Base-by-base conservation (phyloP, 1,284 basidiomycete genomes). In the Erythrobasidium hasegawianum region DNA sequence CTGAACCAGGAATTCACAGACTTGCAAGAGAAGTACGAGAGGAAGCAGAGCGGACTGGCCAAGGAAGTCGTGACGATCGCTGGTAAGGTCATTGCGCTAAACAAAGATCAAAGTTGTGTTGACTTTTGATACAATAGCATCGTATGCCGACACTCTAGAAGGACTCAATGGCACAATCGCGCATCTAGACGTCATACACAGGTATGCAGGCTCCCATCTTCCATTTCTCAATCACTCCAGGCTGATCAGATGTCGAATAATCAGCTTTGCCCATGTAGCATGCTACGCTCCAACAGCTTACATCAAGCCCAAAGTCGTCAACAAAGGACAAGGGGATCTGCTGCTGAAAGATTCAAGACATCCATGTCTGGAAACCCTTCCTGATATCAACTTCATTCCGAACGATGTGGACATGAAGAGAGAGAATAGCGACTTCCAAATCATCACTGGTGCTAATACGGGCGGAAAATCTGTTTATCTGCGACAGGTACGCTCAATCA, bases 351-450 rank as follows among this genome's bases (percentile, higher is more conserved):
- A 90, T 50, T 90, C 92, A 13, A 83, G 96, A 29, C 96, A 99
- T 79, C 95, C 96, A 5, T 97, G 95, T 72, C 81, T 99, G 9
- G 96, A 99, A 77, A 89, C 95, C 2, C 93, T 97, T 77, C 94
- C 97, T 61, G 95, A 95, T 53, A 82, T 98, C 59, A 87, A 83
- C 73, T 98, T 98, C 76, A 98, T 99, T 68, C 83, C 95, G 0
- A 98, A 98, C 76, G 91, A 98, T 75, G 84, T 91, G 29, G 85
- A 90, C 75, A 89, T 95, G 87, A 84, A 88, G 68, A 88, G 89
- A 77, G 85, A 87, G 84, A 71, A 41, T 74, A 64, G 27, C 52
- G 45, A 49, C 39, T 73, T 57, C 33, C 58, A 61, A 52, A 53
- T 57, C 18, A 60, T 64, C 22, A 59, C 58, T 13, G 50, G 55